phyloP scores from a whole-genome alignment of 805 yeast species.

The Nakazawaea pomicola region DNA sequence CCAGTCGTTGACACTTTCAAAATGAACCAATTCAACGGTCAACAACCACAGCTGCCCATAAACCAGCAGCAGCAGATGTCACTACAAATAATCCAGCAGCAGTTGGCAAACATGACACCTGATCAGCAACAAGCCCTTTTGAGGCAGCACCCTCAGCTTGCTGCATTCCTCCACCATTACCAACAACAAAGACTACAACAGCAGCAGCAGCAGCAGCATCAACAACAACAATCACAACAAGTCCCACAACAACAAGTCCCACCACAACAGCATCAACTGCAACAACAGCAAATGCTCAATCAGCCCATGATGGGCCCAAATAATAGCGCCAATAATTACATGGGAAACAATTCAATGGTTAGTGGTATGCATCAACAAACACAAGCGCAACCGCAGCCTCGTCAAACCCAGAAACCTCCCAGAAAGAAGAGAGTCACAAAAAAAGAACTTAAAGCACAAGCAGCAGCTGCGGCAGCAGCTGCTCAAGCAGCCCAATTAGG shows the following conservation, averaged over 20 bases:
- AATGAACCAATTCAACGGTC: slow-evolving; percentile 11
- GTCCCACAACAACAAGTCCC: slow-evolving; percentile 16
- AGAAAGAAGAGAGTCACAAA: slow-evolving; percentile 11
- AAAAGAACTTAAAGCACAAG: slow-evolving; percentile 9
- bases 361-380: slow-evolving; percentile 7
- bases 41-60: slow-evolving; percentile 7
- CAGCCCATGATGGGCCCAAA: slow-evolving; percentile 3
- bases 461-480: slow-evolving; percentile 11
- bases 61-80: slow-evolving; percentile 12
- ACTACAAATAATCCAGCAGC: slow-evolving; percentile 17
- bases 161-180: slow-evolving; percentile 26
- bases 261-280: slow-evolving; percentile 11
- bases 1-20: not conserved
- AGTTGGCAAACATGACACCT: slow-evolving; percentile 30
- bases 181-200: slow-evolving; percentile 26
- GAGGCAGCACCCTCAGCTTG: slow-evolving; percentile 29
- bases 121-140: slow-evolving; percentile 28
- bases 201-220: slow-evolving; percentile 13
- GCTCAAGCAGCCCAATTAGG: slow-evolving; percentile 13
- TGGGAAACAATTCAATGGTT: not conserved
- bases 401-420: slow-evolving; percentile 1
- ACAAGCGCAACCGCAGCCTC: not conserved
- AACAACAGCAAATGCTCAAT: slow-evolving; percentile 11
- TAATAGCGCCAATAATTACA: not conserved
- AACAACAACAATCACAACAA: slow-evolving; percentile 12